These are phyloP conservation scores for Penicillium herquei DNA, from an alignment of 495 filamentous ascomycete species.

Conservation along the genomic window DNA sequence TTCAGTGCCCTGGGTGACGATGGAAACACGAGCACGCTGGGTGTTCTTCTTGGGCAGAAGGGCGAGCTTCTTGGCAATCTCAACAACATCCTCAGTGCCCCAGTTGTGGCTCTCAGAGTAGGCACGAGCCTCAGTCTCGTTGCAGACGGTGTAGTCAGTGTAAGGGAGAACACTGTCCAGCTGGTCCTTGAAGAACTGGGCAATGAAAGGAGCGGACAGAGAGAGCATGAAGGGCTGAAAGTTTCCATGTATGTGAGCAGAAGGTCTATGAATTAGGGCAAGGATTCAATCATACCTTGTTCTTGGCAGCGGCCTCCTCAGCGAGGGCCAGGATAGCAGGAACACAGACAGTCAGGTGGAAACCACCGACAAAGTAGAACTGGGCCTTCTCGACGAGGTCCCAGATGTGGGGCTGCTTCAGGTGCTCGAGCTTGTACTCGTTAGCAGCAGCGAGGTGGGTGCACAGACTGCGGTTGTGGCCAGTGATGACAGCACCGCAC, in stretches of 20 bases:
- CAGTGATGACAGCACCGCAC: conserved; percentile 95
- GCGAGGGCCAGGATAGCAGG: conserved; percentile 84
- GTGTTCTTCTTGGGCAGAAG: conserved; percentile 88
- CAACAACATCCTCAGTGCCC: conserved; percentile 71
- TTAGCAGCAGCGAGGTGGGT: conserved; percentile 96
- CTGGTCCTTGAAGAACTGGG: conserved; percentile 95
- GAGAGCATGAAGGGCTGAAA: conserved; percentile 75
- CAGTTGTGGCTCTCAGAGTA: conserved; percentile 79
- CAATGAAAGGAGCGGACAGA: conserved; percentile 91
- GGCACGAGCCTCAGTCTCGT: conserved; percentile 87
- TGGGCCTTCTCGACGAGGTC: conserved; percentile 80
- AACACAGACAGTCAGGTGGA: conserved; percentile 84
- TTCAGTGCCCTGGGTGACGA: conserved; percentile 91
- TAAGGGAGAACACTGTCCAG: conserved; percentile 81
- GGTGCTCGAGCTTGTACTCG: conserved; percentile 91
- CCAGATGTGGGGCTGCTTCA: conserved; percentile 91
- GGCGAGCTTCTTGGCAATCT: conserved; percentile 83
- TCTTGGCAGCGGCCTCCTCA: conserved; percentile 80
- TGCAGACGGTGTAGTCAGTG: conserved; percentile 96
- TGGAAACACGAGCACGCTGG: conserved; percentile 72
- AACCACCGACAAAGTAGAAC: conserved; percentile 91
- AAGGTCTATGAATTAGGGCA: background rate
- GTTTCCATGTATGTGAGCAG: conserved; percentile 6
- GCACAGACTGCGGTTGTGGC: conserved; percentile 87
- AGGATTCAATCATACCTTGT: conserved; percentile 60